Evolutionary conservation across 1,284 basidiomycete genomes (phyloP).

Genomic region (Acaromyces ingoldii): DNA sequence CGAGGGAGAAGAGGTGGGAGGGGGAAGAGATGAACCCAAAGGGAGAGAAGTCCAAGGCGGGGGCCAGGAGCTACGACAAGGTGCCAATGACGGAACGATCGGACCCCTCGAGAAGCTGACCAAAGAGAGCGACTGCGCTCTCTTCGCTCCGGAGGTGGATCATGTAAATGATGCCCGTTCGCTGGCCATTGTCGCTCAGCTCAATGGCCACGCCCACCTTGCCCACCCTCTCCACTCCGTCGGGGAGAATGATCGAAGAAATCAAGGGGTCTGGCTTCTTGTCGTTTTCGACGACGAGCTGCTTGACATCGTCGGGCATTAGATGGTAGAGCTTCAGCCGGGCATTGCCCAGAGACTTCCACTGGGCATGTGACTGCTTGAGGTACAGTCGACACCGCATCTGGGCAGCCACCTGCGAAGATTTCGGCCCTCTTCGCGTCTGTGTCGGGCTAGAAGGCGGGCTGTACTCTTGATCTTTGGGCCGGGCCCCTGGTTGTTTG

Average conservation of each 20-base stretch:
- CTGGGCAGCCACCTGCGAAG: constrained; percentile 64
- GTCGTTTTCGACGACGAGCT: constrained; percentile 89
- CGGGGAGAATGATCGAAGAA: constrained; percentile 88
- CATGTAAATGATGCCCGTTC: constrained; percentile 98
- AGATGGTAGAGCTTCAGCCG: constrained; percentile 77
- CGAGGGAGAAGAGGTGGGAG: too few species aligned
- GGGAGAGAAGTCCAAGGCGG: too few species aligned
- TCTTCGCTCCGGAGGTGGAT: constrained; percentile 71
- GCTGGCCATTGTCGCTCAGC: constrained; percentile 67
- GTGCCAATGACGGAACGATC: constrained; percentile 57
- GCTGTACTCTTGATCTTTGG: constrained; percentile 7
- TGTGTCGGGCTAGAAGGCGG: constrained; percentile 10
- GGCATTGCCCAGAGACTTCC: constrained; percentile 88
- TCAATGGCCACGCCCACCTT: constrained; percentile 97
- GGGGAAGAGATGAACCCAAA: too few species aligned
- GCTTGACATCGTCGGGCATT: constrained; percentile 79
- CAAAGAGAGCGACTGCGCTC: constrained; percentile 76
- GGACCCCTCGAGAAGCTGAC: constrained; percentile 79
- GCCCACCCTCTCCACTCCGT: constrained; percentile 94
- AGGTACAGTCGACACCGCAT: constrained; percentile 99
- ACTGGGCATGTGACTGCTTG: constrained; percentile 89
- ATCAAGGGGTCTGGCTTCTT: constrained; percentile 62
- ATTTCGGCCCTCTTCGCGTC: constrained; percentile 11
- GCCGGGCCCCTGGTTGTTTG: constrained; percentile 1
- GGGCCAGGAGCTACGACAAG: too few species aligned